Evolutionary conservation across 2,329 filamentous ascomycete species (phyloP), one percentile per base, ranked within the genome.

Genomic region (Fusarium continuum): DNA sequence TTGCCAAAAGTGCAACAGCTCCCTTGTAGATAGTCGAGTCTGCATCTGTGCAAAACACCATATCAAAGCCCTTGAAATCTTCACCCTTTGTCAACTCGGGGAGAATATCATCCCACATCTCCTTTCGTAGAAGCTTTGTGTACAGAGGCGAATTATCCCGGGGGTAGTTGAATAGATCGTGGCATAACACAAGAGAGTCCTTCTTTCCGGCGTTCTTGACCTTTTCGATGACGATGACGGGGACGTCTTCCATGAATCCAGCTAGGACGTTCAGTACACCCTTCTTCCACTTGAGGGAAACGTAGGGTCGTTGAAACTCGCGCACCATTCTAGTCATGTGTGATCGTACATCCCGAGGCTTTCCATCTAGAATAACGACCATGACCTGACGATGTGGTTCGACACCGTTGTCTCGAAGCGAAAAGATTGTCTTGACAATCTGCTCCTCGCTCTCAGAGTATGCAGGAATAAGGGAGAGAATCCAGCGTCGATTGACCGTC

Each of bases 361-460:
- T 67, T 0, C 65, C 65, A 3, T 68, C 65, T 0, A 68, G 22
- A 3, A 68, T 46, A 0, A 69, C 50, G 2, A 68, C 65, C 65
- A 68, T 68, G 34, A 68, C 63, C 17, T 68, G 65, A 1, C 61
- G 56, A 10, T 68, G 65, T 3, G 65, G 65, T 7, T 68, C 62
- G 7, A 69, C 65, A 3, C 52, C 65, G 1, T 68, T 68, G 6
- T 68, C 65, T 0, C 65, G 59, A 3, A 68, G 50, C 2, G 65
- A 68, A 25, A 56, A 68, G 8, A 68, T 57, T 2, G 65, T 68
- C 40, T 68, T 68, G 50, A 68, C 65, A 8, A 68, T 68, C 14
- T 68, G 65, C 7, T 68, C 65, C 20, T 68, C 65, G 3, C 65
- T 68, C n/a, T 68, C 65, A 0, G 65, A 68, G 13, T 68, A 68